phyloP scores from a whole-genome alignment of 202 grass and related monocot species.

The Brachypodium distachyon region DNA sequence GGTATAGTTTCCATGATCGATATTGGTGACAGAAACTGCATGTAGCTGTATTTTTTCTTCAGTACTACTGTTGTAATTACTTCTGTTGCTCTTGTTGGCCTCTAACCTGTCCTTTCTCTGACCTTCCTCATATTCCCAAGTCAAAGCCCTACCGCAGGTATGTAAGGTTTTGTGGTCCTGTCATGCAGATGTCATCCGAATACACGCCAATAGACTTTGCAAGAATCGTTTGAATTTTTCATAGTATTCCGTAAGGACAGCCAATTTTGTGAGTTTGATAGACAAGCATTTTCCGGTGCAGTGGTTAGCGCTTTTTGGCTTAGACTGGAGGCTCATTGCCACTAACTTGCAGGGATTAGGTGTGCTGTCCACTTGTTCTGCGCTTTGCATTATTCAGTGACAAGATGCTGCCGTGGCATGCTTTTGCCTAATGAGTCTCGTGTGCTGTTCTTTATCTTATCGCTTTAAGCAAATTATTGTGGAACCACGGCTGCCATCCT shows the following conservation, averaged over 20 bases:
- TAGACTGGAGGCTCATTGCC: not conserved
- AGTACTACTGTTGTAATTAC: no score
- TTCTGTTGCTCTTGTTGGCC: not conserved
- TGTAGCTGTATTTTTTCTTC: not conserved
- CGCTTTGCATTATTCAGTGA: constrained; percentile 15
- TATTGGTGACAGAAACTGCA: no score
- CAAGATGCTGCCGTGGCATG: not conserved
- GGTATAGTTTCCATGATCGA: no score
- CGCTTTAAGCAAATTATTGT: constrained; percentile 22
- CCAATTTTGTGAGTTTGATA: not conserved
- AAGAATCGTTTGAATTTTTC: constrained; percentile 9
- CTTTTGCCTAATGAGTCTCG: not conserved
- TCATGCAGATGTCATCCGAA: not conserved
- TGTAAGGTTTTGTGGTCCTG: not conserved
- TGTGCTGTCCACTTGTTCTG: not conserved
- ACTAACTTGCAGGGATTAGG: constrained; percentile 28
- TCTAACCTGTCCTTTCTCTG: not conserved
- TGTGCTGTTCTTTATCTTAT: constrained; percentile 23
- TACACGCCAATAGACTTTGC: not conserved
- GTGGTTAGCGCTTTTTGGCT: constrained; percentile 30
- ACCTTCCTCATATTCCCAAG: not conserved
- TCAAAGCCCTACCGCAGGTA: constrained; percentile 13
- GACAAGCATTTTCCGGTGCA: constrained; percentile 23
- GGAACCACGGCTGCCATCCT: not conserved
- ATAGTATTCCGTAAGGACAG: not conserved